Conservation (phyloP, 805 yeast species). For the Cyberlindnera petersonii region DNA sequence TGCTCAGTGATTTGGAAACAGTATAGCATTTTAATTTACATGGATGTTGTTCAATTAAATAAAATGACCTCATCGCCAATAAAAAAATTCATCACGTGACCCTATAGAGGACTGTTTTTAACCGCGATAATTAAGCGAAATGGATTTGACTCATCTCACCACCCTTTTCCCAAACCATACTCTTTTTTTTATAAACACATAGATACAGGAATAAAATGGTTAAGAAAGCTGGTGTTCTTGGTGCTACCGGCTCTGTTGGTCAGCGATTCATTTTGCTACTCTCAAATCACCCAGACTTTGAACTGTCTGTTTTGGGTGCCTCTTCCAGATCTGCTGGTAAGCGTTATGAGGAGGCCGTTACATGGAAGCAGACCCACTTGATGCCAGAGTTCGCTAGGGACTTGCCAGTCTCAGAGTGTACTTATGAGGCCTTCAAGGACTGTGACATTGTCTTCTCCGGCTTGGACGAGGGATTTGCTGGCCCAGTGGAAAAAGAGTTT, state of each 20-base stretch:
- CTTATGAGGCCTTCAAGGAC: conserved; percentile 67
- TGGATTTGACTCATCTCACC: too few relatives aligned
- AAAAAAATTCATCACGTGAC: too few relatives aligned
- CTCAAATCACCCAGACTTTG: conserved; percentile 86
- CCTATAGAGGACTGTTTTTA: too few relatives aligned
- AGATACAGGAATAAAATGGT: conserved; percentile 27
- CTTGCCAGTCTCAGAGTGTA: conserved; percentile 74
- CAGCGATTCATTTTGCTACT: conserved; percentile 88
- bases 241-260: conserved; percentile 98
- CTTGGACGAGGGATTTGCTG: conserved; percentile 89
- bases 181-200: neutral
- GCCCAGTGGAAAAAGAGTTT: conserved; percentile 83
- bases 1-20: too few relatives aligned
- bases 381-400: conserved; percentile 66
- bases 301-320: conserved; percentile 83
- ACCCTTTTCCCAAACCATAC: neutral
- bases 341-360: conserved; percentile 75
- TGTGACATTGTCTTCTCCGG: conserved; percentile 97
- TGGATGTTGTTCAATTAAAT: too few relatives aligned
- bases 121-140: too few relatives aligned
- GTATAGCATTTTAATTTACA: too few relatives aligned
- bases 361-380: conserved; percentile 89
- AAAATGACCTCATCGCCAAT: too few relatives aligned
- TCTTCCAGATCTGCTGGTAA: conserved; percentile 93
- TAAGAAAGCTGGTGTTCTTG: conserved; percentile 77